These are phyloP conservation scores for Rhodamnia rubescens DNA, from an alignment of 345 rosid genomes.

Conservation along the genomic window DNA sequence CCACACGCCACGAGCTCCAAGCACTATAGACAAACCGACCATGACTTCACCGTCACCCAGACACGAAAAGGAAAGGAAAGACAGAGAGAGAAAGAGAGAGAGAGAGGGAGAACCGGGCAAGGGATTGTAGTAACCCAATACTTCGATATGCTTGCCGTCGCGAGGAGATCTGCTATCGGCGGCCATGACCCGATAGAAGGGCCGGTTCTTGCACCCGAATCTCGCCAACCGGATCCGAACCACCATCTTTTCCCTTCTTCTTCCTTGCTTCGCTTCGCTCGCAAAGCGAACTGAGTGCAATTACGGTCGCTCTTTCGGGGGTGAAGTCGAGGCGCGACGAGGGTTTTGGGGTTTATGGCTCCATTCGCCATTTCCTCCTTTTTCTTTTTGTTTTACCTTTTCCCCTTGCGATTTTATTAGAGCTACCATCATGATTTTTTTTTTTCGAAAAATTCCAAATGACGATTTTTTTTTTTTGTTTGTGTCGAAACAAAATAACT, in stretches of 20 bases:
- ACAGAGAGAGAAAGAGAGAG: neutral
- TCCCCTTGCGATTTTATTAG: neutral
- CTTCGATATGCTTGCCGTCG: constrained; percentile 85
- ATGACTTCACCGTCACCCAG: neutral
- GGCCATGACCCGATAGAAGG: constrained; percentile 69
- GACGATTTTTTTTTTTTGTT: too few relatives aligned
- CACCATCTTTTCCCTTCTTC: constrained; percentile 22
- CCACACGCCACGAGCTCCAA: neutral
- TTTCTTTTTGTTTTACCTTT: neutral
- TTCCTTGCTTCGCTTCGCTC: neutral
- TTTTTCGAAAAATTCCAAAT: too few relatives aligned
- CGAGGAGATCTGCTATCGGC: constrained; percentile 77
- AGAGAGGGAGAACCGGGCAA: constrained; percentile 37
- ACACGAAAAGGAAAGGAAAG: neutral
- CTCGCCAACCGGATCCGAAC: constrained; percentile 69
- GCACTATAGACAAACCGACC: neutral
- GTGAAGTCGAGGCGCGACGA: neutral
- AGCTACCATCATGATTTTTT: too few relatives aligned
- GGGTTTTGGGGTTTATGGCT: neutral
- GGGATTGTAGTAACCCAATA: constrained; percentile 70
- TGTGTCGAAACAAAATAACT: too few relatives aligned
- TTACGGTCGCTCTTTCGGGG: neutral
- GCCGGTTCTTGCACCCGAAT: constrained; percentile 63
- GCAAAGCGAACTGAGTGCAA: neutral
- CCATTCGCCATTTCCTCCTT: neutral